Evolutionary conservation across 2,329 filamentous ascomycete genomes (phyloP).

Genomic region (Pyrenochaeta sp.): DNA sequence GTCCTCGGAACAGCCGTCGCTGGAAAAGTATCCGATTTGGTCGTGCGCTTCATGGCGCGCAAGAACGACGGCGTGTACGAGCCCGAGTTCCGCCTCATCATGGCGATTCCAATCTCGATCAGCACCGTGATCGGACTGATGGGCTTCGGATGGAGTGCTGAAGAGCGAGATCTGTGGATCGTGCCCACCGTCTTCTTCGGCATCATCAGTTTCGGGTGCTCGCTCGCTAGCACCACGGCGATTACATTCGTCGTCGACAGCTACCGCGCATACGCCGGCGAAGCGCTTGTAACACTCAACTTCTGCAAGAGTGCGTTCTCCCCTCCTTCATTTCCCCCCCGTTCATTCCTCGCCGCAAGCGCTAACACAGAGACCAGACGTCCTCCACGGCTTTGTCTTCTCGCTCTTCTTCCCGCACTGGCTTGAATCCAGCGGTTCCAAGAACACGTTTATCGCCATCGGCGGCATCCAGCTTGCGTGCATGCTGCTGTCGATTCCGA

Average conservation of each 20-base stretch:
- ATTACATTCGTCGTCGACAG: slow-evolving; percentile 96
- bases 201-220: slow-evolving; percentile 89
- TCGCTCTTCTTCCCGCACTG: slow-evolving; percentile 74
- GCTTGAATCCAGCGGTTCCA: slow-evolving; percentile 77
- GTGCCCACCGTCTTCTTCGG: slow-evolving; percentile 95
- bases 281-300: slow-evolving; percentile 92
- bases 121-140: slow-evolving; percentile 86
- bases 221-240: slow-evolving; percentile 84
- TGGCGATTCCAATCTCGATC: slow-evolving; percentile 81
- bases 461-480: slow-evolving; percentile 84
- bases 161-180: slow-evolving; percentile 80
- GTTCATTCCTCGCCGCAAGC: slow-evolving; percentile 11
- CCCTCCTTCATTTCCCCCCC: neutral
- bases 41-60: slow-evolving; percentile 81
- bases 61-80: slow-evolving; percentile 95
- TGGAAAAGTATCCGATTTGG: slow-evolving; percentile 83
- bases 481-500: slow-evolving; percentile 79
- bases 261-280: slow-evolving; percentile 91
- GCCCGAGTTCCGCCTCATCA: slow-evolving; percentile 72
- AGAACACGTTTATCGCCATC: slow-evolving; percentile 80
- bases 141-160: slow-evolving; percentile 93
- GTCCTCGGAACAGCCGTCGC: slow-evolving; percentile 91
- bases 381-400: slow-evolving; percentile 89
- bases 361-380: slow-evolving; percentile 56
- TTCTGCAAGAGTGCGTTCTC: slow-evolving; percentile 77